Evolutionary conservation across 495 filamentous ascomycete genomes (phyloP), one percentile per base, ranked within the genome.

Genomic region (Penicillium nucicola): DNA sequence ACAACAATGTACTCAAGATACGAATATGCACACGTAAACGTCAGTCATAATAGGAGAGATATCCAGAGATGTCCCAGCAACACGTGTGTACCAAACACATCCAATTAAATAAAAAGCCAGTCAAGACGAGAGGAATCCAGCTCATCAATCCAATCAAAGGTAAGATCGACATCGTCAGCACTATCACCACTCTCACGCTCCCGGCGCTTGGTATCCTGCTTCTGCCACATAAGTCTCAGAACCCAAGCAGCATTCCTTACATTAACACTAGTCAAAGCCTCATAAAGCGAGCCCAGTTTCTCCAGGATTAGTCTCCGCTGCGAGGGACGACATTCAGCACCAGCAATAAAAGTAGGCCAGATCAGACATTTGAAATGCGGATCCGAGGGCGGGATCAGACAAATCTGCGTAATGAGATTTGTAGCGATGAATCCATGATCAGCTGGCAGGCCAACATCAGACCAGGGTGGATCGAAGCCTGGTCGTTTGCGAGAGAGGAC

Each of bases 301-400:
- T 71, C 64, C 4, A 77, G 60, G 10, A 74, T 58, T 13, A 70
- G 53, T 1, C 63, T 54, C 0, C 74, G 67, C 19, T 71, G 67
- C 14, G 64, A 57, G 11, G 65, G 44, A 9, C 69, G 62, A 35
- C 69, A 73, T 43, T 77, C 74, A 3, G 70, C 74, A 42, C 74
- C 74, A 2, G 71, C 71, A 40, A 77, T 77, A 56, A 77, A 77
- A 3, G 74, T 68, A 0, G 71, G 71, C 74, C 74, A 77, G 17
- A 77, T 75, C 28, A 74, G 68, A 43, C 74, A 75, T 56, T 77
- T 77, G 62, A 75, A 75, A 48, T 77, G 74, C 10, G 68, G 61
- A 25, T 77, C 74, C 0, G 70, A 61, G 42, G 46, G 28, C 2
- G 66, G 67, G 38, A 73, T 64, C 9, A 68, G 62, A 13, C 64